phyloP scores from a whole-genome alignment of 2,329 filamentous ascomycete species.

The Colletotrichum sp. region DNA sequence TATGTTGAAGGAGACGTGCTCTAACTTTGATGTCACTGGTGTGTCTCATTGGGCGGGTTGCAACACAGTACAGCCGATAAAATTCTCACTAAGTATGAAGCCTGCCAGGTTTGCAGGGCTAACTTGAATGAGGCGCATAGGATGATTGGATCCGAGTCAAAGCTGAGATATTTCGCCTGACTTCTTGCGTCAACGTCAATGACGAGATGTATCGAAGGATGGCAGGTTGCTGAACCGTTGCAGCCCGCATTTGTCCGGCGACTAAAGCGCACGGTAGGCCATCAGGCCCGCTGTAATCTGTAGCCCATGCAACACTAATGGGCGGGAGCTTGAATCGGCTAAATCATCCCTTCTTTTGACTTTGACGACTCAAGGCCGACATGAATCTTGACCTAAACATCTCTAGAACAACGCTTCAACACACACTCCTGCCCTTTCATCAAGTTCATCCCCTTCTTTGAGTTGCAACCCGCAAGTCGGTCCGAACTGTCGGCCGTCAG shows the following conservation, averaged over 20 bases:
- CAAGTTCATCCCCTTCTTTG: neutral
- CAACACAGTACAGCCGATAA: neutral
- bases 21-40: neutral
- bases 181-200: neutral
- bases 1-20: neutral
- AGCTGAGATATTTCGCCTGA: neutral
- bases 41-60: neutral
- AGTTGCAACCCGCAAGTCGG: neutral
- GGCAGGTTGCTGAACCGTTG: neutral
- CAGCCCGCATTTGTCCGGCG: neutral
- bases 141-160: neutral
- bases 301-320: neutral
- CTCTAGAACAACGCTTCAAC: neutral
- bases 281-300: neutral
- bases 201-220: neutral
- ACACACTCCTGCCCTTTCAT: neutral
- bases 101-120: neutral
- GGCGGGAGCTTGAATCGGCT: neutral
- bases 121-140: neutral
- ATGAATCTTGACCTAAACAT: neutral
- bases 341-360: neutral
- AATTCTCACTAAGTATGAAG: neutral
- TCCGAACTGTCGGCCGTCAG: slow-evolving; percentile 1
- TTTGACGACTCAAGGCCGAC: neutral
- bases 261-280: neutral